Evolutionary conservation across 495 filamentous ascomycete genomes (phyloP), one percentile per base, ranked within the genome.

Genomic region (Penicillium bialowiezense): DNA sequence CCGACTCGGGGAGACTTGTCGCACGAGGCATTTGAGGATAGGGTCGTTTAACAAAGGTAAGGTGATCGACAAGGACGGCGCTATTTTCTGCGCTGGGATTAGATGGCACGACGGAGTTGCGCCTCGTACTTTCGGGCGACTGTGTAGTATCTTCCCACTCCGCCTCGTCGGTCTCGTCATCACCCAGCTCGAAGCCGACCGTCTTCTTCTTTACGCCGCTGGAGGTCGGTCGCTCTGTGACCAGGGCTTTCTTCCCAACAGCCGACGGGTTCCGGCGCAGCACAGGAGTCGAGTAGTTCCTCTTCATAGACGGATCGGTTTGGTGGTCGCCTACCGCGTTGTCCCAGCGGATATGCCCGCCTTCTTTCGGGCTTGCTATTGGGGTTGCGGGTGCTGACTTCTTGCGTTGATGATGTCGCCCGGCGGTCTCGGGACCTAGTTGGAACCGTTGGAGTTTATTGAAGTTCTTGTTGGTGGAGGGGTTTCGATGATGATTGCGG

Each of bases 111-210:
- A 71, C 71, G 5, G 73, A 77, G 47, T 72, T 71, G 45, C 71
- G 69, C 48, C 73, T 52, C 15, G 72, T 77, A 48, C 71, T 74
- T 61, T 75, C 70, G 31, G 73, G 73, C 17, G 73, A 77, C 55
- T 77, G 73, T n/a, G 73, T 74, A 35, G 71, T 74, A 55, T 77
- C 73, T 50, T 77, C 73, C 73, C 73, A 77, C 40, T 75, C 73
- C 41, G 61, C 70, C 49, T 73, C 70, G 60, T 72, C 71, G 60
- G 64, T 65, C 19, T 73, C 68, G 31, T 71, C 68, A 35, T 75
- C 72, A n/a, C 58, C 73, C 29, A 77, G 39, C 43, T 77, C 69
- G 54, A 77, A 77, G 5, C 73, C 73, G 38, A 74, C 72, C 14
- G 71, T 63, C 52, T 76, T 77, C 63, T 76, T 75, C 59, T 73